phyloP scores from a whole-genome alignment of 129 eudicot genomes.

The Artemisia annua region DNA sequence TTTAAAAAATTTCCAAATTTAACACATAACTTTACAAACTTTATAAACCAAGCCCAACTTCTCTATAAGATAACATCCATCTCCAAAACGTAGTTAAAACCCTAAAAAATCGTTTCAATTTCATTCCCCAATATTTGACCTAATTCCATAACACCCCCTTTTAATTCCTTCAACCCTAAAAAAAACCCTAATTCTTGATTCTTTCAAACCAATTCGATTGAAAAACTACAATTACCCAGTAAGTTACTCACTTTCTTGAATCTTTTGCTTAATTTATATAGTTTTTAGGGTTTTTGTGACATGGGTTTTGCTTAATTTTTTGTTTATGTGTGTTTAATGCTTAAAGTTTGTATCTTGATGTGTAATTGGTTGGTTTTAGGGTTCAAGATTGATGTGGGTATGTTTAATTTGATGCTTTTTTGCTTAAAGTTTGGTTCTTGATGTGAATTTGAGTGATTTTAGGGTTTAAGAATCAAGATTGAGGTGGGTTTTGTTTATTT shows the following conservation, averaged over 20 bases:
- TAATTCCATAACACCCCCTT: constrained; percentile 48
- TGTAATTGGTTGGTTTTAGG: background rate
- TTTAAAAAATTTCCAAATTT: too few relatives aligned
- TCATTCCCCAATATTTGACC: constrained; percentile 42
- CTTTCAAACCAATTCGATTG: constrained; percentile 1
- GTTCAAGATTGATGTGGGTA: background rate
- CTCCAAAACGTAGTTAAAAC: too few relatives aligned
- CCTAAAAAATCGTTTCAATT: constrained; percentile 15
- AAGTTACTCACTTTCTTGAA: constrained; percentile 11
- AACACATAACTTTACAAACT: too few relatives aligned
- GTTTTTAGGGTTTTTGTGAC: constrained; percentile 4
- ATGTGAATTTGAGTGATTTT: background rate
- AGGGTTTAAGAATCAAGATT: background rate
- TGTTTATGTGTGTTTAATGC: background rate
- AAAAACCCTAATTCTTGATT: constrained; percentile 22
- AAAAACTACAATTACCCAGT: constrained; percentile 10
- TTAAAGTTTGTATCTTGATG: constrained; percentile 9
- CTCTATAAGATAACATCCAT: too few relatives aligned
- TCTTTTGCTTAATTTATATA: background rate
- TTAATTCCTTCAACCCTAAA: constrained; percentile 20
- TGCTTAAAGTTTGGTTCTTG: background rate
- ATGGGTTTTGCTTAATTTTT: background rate
- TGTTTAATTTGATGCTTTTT: constrained; percentile 11
- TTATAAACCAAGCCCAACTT: too few relatives aligned
- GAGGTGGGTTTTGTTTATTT: constrained; percentile 9